Conservation (phyloP, 805 yeast species). For the Teunomyces cretensis region DNA sequence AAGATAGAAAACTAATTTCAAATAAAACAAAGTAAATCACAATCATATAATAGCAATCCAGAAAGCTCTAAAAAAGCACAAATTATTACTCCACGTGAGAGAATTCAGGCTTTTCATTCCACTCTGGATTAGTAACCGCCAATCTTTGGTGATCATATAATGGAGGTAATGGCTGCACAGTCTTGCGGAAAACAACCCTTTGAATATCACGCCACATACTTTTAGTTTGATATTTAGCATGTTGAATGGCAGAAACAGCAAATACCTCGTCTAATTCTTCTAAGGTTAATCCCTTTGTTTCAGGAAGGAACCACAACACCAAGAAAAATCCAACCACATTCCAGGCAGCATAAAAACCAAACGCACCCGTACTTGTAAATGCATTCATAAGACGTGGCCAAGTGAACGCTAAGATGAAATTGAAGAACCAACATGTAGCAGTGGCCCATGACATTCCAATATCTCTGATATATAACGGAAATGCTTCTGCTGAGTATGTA, state of each 20-base stretch:
- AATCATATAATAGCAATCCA: no score
- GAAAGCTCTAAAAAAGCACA: neutral
- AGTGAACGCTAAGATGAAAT: constrained; percentile 67
- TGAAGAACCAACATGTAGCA: constrained; percentile 73
- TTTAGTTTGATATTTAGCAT: constrained; percentile 45
- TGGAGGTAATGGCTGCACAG: constrained; percentile 52
- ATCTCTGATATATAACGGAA: constrained; percentile 77
- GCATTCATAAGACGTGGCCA: constrained; percentile 73
- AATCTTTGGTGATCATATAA: constrained; percentile 56
- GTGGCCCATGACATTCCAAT: constrained; percentile 80
- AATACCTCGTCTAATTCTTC: constrained; percentile 79
- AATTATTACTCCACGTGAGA: constrained; percentile 47
- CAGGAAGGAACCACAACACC: constrained; percentile 71
- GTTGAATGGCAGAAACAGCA: constrained; percentile 54
- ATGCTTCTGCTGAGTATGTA: constrained; percentile 83
- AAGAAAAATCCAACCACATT: constrained; percentile 67
- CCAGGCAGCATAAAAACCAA: constrained; percentile 88
- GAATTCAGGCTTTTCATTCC: constrained; percentile 60
- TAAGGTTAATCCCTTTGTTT: constrained; percentile 68
- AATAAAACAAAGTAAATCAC: no score
- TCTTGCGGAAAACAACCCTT: constrained; percentile 44
- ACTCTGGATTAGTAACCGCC: constrained; percentile 59
- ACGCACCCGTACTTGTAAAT: constrained; percentile 80
- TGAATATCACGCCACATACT: constrained; percentile 43
- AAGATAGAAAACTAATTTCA: no score